A percentile compares a stretch with the other conserved stretches of the same genome.
Conservation (phyloP, 257 asterid genomes). For the Penstemon barbatus region DNA sequence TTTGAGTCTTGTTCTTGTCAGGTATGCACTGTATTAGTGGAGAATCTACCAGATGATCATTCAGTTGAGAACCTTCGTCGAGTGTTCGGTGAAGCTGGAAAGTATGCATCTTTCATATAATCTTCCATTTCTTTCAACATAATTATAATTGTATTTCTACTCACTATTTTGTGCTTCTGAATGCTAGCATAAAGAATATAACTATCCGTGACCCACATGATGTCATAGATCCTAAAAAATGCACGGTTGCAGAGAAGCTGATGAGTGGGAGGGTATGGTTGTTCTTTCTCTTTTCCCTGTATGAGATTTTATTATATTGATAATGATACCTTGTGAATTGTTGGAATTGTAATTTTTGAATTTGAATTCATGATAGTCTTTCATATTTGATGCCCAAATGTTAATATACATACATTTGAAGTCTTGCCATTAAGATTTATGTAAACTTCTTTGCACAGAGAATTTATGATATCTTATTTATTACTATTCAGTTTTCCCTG, state of each 20-base stretch:
- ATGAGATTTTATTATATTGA: not conserved
- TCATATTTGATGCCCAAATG: slow-evolving; percentile 2
- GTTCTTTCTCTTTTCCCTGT: not conserved
- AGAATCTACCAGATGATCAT: slow-evolving; percentile 93
- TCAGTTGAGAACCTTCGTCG: slow-evolving; percentile 78
- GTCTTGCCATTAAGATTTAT: not conserved
- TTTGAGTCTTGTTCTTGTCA: slow-evolving; percentile 33
- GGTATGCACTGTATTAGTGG: slow-evolving; percentile 93
- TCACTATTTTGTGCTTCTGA: slow-evolving; percentile 24
- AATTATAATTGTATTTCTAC: slow-evolving; percentile 4
- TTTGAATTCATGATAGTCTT: not conserved
- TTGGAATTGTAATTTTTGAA: not conserved
- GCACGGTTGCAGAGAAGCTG: slow-evolving; percentile 83
- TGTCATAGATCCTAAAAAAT: slow-evolving; percentile 58
- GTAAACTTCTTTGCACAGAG: not conserved
- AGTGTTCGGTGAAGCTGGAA: slow-evolving; percentile 88
- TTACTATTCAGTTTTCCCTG: not conserved
- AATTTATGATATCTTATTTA: not conserved
- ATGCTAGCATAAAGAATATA: slow-evolving; percentile 63
- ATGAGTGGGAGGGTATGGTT: slow-evolving; percentile 76
- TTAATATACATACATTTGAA: not conserved
- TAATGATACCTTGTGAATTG: not conserved
- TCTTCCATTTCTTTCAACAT: slow-evolving; percentile 8
- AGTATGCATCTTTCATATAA: slow-evolving; percentile 44
- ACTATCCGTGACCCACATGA: slow-evolving; percentile 74